Percentiles rank a stretch among this genome's conserved stretches.
These are phyloP conservation scores for Pseudisothecium myosuroides DNA, from an alignment of 225 moss, liverwort and hornwort species.

Conservation along the genomic window DNA sequence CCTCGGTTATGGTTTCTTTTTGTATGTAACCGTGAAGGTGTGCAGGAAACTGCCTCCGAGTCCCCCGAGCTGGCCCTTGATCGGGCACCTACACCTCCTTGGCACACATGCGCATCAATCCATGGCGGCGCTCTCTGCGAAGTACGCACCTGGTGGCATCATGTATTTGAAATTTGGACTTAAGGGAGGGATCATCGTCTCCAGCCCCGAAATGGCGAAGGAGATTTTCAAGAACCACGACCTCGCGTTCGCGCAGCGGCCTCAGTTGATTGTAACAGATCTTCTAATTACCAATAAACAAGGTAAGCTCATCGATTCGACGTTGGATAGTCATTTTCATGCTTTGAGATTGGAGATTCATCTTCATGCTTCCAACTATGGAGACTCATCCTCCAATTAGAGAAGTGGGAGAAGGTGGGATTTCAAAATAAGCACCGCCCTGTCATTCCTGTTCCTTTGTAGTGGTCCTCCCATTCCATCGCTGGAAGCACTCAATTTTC, in stretches of 20 bases:
- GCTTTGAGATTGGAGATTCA: background rate
- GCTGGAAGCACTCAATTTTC: background rate
- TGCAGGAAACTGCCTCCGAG: conserved; percentile 34
- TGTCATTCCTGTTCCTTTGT: background rate
- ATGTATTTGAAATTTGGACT: conserved; percentile 33
- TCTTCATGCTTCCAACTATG: background rate
- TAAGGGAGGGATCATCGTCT: conserved; percentile 17
- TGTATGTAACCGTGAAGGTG: background rate
- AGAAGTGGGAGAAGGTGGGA: background rate
- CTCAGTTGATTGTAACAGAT: conserved; percentile 7
- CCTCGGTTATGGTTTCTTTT: background rate
- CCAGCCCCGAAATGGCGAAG: conserved; percentile 17
- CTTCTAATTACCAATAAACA: conserved; percentile 31
- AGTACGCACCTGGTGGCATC: conserved; percentile 23
- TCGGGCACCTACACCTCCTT: conserved; percentile 34
- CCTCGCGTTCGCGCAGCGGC: conserved; percentile 18
- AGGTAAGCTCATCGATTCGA: conserved; percentile 2
- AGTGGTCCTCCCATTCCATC: background rate
- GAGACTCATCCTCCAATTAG: background rate
- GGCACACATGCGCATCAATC: conserved; percentile 29
- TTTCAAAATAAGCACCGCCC: background rate
- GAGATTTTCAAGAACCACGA: conserved; percentile 37
- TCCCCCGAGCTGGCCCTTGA: conserved; percentile 34
- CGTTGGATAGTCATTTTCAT: background rate
- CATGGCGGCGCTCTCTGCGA: conserved; percentile 21